Base-by-base conservation (phyloP, 192 early-diverging fungal species). In the Rhizophagus clarus region DNA sequence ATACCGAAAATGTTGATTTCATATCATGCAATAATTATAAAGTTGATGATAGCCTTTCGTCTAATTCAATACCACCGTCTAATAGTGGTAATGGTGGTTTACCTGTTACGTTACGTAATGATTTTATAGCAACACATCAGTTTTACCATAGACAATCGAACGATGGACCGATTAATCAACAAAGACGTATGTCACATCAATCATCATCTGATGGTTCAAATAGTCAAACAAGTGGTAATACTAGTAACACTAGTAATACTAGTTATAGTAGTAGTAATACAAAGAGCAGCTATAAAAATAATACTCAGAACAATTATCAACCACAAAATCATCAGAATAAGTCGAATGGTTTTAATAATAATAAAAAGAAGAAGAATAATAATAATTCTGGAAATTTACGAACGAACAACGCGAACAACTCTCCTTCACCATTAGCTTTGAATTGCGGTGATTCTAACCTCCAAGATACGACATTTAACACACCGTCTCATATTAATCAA, bases 181-280 rank as follows among this genome's bases (percentile, higher is more conserved):
- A 51, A 73, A 67, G 64, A 20, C 64, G 64, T 17, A 22, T 42
- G 71, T 73, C 42, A 37, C 71, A 73, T 73, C 42, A 73, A 73
- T 42, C 37, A 47, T 67, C 64, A 17, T 67, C 64, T 29, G 64
- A 73, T 26, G 71, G 37, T 51, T 49, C 37, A n/a, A 73, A 42
- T 51, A 73, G 71, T 49, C 37, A 26, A n/a, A 49, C 37, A n/a
- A 73, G 37, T 73, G 71, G 37, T 72, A 72, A 47, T 47, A 72
- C 34, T 40, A 49, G 47, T 40, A 72, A 47, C 5, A 72, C 47
- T 47, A 72, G 37, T 40, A 24, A 72, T 72, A 34, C 34, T 34
- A 72, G 37, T 49, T 49, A 45, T 49, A 72, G n/a, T 26, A 45
- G n/a, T 17, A 45, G 11, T n/a, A 28, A n/a, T 72, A 17, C 24